phyloP scores from a whole-genome alignment of 345 rosid species.

The Dipteronia dyeriana region DNA sequence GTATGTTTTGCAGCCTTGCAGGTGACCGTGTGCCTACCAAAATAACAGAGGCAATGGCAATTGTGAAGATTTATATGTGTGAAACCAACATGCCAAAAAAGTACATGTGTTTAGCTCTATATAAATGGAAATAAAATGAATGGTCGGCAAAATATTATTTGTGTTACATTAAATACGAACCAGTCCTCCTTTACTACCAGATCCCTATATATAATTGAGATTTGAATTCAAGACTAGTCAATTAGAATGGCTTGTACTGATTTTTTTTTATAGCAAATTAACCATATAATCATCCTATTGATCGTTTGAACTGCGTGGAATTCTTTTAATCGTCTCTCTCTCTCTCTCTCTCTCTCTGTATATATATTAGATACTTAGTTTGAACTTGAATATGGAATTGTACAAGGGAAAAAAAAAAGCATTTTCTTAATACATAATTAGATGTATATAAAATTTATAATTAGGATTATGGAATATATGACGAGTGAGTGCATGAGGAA shows the following conservation, averaged over 20 bases:
- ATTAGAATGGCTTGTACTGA: too few relatives aligned
- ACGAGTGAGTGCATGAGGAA: conserved; percentile 37
- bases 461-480: conserved; percentile 39
- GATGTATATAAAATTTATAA: conserved; percentile 14
- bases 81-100: not conserved
- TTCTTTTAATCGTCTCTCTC: too few relatives aligned
- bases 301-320: too few relatives aligned
- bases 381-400: not conserved
- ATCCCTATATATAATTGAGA: too few relatives aligned
- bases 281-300: too few relatives aligned
- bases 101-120: not conserved
- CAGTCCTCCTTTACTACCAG: too few relatives aligned
- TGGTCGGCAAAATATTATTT: not conserved
- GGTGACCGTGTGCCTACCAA: not conserved
- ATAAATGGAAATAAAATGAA: not conserved
- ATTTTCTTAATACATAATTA: conserved; percentile 20
- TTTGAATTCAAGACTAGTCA: too few relatives aligned
- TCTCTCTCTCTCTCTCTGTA: too few relatives aligned
- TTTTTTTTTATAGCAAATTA: too few relatives aligned
- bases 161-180: too few relatives aligned
- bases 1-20: not conserved
- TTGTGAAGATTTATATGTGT: not conserved
- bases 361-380: not conserved
- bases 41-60: not conserved
- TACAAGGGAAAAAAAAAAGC: not conserved